Evolutionary conservation across 768 basidiomycete species (phyloP).

Genomic region (Suillus decipiens): DNA sequence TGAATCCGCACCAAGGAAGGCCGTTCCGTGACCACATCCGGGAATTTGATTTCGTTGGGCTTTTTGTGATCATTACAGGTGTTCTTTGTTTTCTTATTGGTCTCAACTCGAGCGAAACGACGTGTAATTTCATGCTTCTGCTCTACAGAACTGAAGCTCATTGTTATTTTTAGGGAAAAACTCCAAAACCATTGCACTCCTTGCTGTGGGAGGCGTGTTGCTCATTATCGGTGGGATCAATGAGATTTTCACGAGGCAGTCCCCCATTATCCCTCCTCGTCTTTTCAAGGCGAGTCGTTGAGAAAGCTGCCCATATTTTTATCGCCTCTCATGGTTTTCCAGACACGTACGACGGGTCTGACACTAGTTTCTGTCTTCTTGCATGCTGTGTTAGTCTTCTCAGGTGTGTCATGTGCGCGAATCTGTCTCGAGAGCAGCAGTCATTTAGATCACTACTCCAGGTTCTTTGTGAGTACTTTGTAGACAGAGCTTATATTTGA

Average conservation of each 20-base stretch:
- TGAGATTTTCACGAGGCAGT: conserved; percentile 35
- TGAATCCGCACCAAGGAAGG: conserved; percentile 34
- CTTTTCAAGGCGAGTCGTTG: conserved; percentile 34
- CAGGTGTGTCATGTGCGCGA: conserved; percentile 20
- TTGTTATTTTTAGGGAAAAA: conserved; percentile 25
- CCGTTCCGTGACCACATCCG: conserved; percentile 31
- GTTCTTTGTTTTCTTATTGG: conserved; percentile 41
- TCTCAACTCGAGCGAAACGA: conserved; percentile 37
- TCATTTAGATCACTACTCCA: conserved; percentile 11
- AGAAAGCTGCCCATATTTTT: not conserved
- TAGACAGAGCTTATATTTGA: not conserved
- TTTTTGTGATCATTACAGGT: conserved; percentile 35
- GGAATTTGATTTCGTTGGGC: conserved; percentile 43
- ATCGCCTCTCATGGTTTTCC: not conserved
- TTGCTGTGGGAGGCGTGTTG: conserved; percentile 34
- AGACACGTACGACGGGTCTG: conserved; percentile 41
- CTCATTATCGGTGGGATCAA: conserved; percentile 34
- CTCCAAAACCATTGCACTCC: conserved; percentile 37
- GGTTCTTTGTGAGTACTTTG: conserved; percentile 27
- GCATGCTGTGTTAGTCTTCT: conserved; percentile 37
- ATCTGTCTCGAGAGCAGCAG: not conserved
- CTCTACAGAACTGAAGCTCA: conserved; percentile 6
- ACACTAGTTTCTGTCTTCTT: conserved; percentile 36
- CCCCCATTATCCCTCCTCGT: conserved; percentile 44
- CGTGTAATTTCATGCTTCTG: conserved; percentile 25